Percentiles rank a stretch among this genome's conserved stretches.
Evolutionary conservation across 441 rosid genomes (phyloP).

Genomic region (Cnidoscolus chayamansa): DNA sequence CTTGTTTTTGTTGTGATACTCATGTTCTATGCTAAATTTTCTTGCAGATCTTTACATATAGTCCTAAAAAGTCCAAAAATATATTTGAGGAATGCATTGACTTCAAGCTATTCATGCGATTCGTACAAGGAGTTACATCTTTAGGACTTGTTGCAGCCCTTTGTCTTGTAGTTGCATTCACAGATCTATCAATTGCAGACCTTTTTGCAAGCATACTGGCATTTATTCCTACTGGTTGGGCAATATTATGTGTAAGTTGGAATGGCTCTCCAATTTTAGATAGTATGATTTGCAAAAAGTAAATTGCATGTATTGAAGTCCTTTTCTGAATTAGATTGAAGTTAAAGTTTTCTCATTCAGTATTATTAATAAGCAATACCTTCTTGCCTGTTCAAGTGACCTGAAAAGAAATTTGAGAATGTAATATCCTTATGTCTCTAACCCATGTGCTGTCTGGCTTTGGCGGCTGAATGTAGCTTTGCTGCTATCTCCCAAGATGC

Average conservation of each 20-base stretch:
- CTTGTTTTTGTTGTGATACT: slow-evolving; percentile 15
- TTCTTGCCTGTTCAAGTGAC: background rate
- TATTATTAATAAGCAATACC: background rate
- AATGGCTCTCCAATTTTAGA: background rate
- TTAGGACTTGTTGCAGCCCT: slow-evolving; percentile 65
- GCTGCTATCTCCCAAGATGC: background rate
- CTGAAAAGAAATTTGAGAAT: background rate
- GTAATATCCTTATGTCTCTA: background rate
- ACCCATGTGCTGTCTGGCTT: background rate
- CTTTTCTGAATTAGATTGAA: background rate
- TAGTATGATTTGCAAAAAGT: background rate
- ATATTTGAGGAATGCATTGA: slow-evolving; percentile 11
- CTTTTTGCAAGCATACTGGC: slow-evolving; percentile 81
- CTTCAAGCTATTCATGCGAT: slow-evolving; percentile 64
- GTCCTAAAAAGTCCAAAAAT: slow-evolving; percentile 63
- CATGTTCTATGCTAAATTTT: slow-evolving; percentile 11
- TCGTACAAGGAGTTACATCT: slow-evolving; percentile 70
- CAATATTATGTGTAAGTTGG: slow-evolving; percentile 58
- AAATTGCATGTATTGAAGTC: background rate
- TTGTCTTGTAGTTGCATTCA: slow-evolving; percentile 51
- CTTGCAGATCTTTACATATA: slow-evolving; percentile 68
- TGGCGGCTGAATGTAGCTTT: background rate
- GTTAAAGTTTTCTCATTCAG: background rate
- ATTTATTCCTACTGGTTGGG: slow-evolving; percentile 92
- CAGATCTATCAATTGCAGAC: slow-evolving; percentile 59